These are phyloP conservation scores for Erodium texanum DNA, from an alignment of 441 rosid species.

Conservation along the genomic window DNA sequence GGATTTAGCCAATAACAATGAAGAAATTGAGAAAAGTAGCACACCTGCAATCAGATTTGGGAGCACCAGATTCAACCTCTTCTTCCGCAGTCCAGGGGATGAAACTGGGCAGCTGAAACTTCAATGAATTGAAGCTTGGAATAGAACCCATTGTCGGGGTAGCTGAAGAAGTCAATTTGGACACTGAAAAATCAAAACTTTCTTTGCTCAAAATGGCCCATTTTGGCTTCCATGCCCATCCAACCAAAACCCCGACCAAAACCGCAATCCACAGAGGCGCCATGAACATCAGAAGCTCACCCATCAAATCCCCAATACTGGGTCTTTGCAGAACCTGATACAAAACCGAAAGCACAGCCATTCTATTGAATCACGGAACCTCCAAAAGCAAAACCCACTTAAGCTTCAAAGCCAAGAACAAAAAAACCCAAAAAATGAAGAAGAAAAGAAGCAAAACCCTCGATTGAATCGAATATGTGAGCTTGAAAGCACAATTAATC, in stretches of 20 bases:
- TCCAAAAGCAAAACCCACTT: background rate
- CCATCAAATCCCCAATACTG: constrained; percentile 29
- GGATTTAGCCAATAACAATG: constrained; percentile 18
- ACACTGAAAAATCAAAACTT: constrained; percentile 21
- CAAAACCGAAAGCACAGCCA: constrained; percentile 42
- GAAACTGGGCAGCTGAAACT: constrained; percentile 12
- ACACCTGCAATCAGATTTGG: constrained; percentile 30
- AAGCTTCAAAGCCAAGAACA: background rate
- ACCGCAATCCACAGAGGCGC: constrained; percentile 73
- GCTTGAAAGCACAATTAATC: constrained; percentile 32
- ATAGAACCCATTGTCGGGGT: constrained; percentile 18
- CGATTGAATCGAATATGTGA: constrained; percentile 30
- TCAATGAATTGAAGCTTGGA: constrained; percentile 33
- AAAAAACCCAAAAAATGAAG: background rate
- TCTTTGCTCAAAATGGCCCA: constrained; percentile 60
- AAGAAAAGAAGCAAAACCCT: constrained; percentile 25
- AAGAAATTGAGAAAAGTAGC: constrained; percentile 15
- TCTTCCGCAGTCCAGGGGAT: background rate
- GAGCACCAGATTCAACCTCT: background rate
- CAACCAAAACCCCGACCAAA: constrained; percentile 61
- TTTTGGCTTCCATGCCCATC: constrained; percentile 87
- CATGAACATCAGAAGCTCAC: constrained; percentile 42
- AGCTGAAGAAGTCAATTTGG: constrained; percentile 16
- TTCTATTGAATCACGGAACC: constrained; percentile 13
- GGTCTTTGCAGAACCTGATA: constrained; percentile 37